These are phyloP conservation scores for Lactifluus subvellereus DNA, from an alignment of 768 basidiomycete genomes.

Conservation along the genomic window DNA sequence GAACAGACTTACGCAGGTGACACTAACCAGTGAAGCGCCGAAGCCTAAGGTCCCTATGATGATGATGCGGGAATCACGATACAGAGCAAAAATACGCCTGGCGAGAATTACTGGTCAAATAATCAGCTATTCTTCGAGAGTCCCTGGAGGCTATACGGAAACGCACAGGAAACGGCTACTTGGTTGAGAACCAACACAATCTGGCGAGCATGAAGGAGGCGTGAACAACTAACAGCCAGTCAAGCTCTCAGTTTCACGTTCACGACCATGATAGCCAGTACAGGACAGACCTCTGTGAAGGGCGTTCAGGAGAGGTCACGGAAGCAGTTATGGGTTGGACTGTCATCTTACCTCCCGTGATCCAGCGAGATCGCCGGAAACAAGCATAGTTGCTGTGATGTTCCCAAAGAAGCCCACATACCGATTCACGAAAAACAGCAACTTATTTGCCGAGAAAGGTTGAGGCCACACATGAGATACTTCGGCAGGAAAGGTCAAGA, in stretches of 20 bases:
- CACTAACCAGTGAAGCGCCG: slow-evolving; percentile 29
- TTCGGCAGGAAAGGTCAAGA: slow-evolving; percentile 35
- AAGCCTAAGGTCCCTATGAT: slow-evolving; percentile 34
- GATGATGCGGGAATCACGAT: slow-evolving; percentile 37
- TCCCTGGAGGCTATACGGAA: background rate
- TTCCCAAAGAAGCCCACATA: slow-evolving; percentile 42
- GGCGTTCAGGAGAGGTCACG: background rate
- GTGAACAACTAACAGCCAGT: slow-evolving; percentile 34
- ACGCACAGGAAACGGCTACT: slow-evolving; percentile 43
- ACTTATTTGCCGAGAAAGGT: slow-evolving; percentile 35
- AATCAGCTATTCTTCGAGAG: background rate
- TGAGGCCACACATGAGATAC: slow-evolving; percentile 42
- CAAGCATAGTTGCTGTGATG: slow-evolving; percentile 23
- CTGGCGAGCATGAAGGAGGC: slow-evolving; percentile 38
- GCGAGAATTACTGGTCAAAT: slow-evolving; percentile 37
- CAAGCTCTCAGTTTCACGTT: background rate
- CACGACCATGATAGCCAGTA: background rate
- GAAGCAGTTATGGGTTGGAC: background rate
- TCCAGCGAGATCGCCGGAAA: slow-evolving; percentile 20
- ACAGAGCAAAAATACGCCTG: slow-evolving; percentile 47
- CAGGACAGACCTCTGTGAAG: slow-evolving; percentile 22
- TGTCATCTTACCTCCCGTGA: slow-evolving; percentile 18
- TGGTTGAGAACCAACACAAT: slow-evolving; percentile 40
- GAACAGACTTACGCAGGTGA: slow-evolving; percentile 35
- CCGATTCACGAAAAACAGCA: slow-evolving; percentile 46